Base-by-base conservation (phyloP, 2,329 filamentous ascomycete genomes). In the Pezicula radicicola region DNA sequence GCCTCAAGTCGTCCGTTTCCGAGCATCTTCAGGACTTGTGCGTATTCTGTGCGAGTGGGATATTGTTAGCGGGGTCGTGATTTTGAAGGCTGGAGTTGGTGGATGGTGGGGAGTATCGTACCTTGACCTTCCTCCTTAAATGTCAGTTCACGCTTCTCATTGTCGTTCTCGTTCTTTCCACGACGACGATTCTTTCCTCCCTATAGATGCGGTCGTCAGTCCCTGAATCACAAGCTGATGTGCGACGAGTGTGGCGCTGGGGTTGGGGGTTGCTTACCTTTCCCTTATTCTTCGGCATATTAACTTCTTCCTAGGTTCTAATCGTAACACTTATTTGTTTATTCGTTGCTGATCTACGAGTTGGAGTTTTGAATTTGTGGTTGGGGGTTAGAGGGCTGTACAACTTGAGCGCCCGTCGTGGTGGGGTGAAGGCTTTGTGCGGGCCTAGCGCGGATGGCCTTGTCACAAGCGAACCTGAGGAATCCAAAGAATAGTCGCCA, bases 261-360 rank as follows among this genome's bases (percentile, higher is more conserved):
- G 9, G 27, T 37, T 42, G 51, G 15, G 33, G 19, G 13, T 9
- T 33, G 52, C 81, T 70, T 80, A 96, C 91, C 79, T 96, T 97
- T 92, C 92, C 92, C 87, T 97, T 97, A 75, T 97, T 97, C 90
- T 97, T 97, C 69, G 92, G 92, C 92, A 97, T 97, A 57, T 75
- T 85, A 74, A 64, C 58, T 52, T 52, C 35, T 57, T 48, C 54
- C 37, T 53, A 18, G 13, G 28, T 25, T 37, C 28, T 21, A 30
- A n/a, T 18, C 25, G 27, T 27, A 21, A 19, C 21, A 25, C 27
- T 42, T 25, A 27, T 55, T 21, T 46, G 35, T 28, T 19, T 36
- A n/a, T 48, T 41, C 40, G 25, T 52, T 35, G 18, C 33, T 33
- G 49, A 16, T 30, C 40, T 19, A 13, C 30, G 44, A 33, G 50